Conservation (phyloP, 192 early-diverging fungal genomes). For the Umbelopsis sp. region DNA sequence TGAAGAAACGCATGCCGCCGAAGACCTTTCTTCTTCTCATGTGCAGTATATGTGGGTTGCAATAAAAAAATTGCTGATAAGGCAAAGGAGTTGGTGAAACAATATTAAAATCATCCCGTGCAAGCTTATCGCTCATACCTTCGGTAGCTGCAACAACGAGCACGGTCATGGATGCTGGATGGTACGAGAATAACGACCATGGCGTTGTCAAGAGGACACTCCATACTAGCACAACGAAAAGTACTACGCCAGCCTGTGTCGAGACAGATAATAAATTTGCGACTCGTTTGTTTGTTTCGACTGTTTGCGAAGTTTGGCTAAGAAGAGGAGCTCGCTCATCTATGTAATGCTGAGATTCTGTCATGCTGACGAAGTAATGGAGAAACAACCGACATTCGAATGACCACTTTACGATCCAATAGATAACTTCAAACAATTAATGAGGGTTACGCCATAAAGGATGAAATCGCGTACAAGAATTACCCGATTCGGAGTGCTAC, state of each 20-base stretch:
- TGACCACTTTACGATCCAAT: no score
- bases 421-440: no score
- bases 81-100: background rate
- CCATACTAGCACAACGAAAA: conserved; percentile 33
- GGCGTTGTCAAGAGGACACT: conserved; percentile 24
- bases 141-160: conserved; percentile 32
- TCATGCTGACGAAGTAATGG: no score
- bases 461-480: no score
- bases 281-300: background rate
- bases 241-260: conserved; percentile 21
- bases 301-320: background rate
- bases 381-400: no score
- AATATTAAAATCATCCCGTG: background rate
- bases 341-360: no score
- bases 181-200: conserved; percentile 36
- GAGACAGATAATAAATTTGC: background rate
- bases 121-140: conserved; percentile 27
- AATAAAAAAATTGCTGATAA: conserved; percentile 34
- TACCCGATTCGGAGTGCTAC: no score
- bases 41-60: conserved; percentile 32
- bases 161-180: conserved; percentile 34
- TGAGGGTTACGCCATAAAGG: no score
- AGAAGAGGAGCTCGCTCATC: background rate
- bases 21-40: conserved; percentile 36
- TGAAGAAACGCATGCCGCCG: conserved; percentile 37